phyloP scores from a whole-genome alignment of 257 asterid species.

The Avicennia marina region DNA sequence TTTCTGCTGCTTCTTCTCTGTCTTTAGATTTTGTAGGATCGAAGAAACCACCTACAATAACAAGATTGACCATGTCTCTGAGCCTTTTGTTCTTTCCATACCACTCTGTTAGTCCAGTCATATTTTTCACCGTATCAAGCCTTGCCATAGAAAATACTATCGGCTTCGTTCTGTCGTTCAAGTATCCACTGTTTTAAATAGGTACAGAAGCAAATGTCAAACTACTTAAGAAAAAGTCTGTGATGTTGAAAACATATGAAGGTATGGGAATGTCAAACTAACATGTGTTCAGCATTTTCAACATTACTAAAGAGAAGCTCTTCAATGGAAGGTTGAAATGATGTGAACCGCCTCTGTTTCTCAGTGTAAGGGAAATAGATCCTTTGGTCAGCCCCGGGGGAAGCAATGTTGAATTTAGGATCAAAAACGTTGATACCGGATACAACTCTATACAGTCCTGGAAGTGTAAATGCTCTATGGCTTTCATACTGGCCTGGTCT shows the following conservation, averaged over 20 bases:
- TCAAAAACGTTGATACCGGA: constrained; percentile 82
- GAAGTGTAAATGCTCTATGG: constrained; percentile 69
- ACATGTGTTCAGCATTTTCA: constrained; percentile 74
- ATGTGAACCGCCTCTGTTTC: constrained; percentile 50
- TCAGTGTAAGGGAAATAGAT: constrained; percentile 77
- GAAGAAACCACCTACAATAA: constrained; percentile 84
- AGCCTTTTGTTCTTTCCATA: constrained; percentile 80
- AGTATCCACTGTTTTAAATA: constrained; percentile 46
- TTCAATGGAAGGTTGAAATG: constrained; percentile 57
- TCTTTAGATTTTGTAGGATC: constrained; percentile 80
- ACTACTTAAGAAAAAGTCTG: not conserved
- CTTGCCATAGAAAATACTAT: constrained; percentile 94
- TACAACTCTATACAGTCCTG: constrained; percentile 78
- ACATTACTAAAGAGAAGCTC: constrained; percentile 68
- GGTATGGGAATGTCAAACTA: constrained; percentile 21
- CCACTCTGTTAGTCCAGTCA: constrained; percentile 84
- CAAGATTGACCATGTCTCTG: constrained; percentile 69
- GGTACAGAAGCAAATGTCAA: not conserved
- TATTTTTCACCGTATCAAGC: constrained; percentile 76
- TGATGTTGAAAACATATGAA: not conserved
- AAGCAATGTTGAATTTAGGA: constrained; percentile 84
- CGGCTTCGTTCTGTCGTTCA: constrained; percentile 75
- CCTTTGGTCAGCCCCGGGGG: constrained; percentile 89
- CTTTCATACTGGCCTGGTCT: constrained; percentile 93
- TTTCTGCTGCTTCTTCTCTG: constrained; percentile 87